These are phyloP conservation scores for Litchi chinensis DNA, from an alignment of 345 rosid genomes.

Conservation along the genomic window DNA sequence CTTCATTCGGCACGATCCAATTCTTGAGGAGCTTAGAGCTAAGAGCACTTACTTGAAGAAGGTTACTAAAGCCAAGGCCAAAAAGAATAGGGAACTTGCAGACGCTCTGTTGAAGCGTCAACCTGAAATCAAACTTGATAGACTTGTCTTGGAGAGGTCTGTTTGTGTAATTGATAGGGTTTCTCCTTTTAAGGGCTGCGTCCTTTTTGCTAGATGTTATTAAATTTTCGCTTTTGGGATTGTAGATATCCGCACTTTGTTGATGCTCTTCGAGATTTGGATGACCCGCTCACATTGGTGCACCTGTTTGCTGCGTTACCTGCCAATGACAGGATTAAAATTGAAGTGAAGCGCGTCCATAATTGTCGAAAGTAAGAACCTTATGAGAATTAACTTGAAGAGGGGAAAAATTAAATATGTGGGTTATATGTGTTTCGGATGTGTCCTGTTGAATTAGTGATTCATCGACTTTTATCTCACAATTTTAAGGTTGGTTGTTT, in stretches of 20 bases:
- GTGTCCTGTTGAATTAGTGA: background rate
- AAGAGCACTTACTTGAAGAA: slow-evolving; percentile 71
- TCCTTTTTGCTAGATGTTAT: background rate
- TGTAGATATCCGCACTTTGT: slow-evolving; percentile 83
- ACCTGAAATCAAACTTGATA: slow-evolving; percentile 69
- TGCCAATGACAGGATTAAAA: slow-evolving; percentile 74
- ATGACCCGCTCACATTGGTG: slow-evolving; percentile 90
- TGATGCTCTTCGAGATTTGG: slow-evolving; percentile 94
- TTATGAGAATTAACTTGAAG: background rate
- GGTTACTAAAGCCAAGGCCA: slow-evolving; percentile 76
- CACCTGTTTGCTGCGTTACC: slow-evolving; percentile 94
- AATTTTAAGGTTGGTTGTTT: slow-evolving; percentile 18
- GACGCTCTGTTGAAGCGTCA: slow-evolving; percentile 61
- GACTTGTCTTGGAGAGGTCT: slow-evolving; percentile 83
- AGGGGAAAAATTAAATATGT: no score
- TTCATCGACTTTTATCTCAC: background rate
- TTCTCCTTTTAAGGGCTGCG: background rate
- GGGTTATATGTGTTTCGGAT: background rate
- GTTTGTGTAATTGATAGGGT: background rate
- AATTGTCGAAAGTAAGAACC: slow-evolving; percentile 70
- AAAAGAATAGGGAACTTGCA: slow-evolving; percentile 77
- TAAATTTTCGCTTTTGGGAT: background rate
- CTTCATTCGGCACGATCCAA: slow-evolving; percentile 81
- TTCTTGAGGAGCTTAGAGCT: slow-evolving; percentile 87
- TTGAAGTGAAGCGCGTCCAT: slow-evolving; percentile 77